phyloP scores from a whole-genome alignment of 2,329 filamentous ascomycete genomes.

The Alternaria sp. region DNA sequence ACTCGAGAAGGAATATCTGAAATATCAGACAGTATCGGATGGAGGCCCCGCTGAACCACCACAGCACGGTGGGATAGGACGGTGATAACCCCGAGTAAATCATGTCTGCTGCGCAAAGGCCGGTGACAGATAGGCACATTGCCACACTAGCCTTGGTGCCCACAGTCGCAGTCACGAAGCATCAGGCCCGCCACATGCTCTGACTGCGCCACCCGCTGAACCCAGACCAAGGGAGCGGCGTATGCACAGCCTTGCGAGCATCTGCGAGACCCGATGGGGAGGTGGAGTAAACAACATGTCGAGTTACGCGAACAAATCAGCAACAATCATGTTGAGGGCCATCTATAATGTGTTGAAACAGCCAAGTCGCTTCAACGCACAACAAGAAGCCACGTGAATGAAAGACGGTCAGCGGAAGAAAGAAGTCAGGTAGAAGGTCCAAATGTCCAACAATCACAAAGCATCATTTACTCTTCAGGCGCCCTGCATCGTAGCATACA shows the following conservation, averaged over 20 bases:
- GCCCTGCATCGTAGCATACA: not conserved
- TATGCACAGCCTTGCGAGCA: constrained; percentile 18
- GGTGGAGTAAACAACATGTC: not conserved
- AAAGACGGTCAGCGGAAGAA: not conserved
- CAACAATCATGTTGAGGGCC: not conserved
- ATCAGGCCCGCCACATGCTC: constrained; percentile 17
- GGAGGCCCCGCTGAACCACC: constrained; percentile 40
- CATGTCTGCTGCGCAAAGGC: constrained; percentile 6
- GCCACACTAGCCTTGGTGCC: not conserved
- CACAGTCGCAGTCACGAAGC: constrained; percentile 9
- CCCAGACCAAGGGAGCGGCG: constrained; percentile 13
- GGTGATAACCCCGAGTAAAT: constrained; percentile 7
- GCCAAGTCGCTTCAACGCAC: not conserved
- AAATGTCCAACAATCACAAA: constrained; percentile 1
- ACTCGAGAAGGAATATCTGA: constrained; percentile 88
- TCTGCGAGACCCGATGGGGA: not conserved
- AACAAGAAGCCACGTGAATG: not conserved
- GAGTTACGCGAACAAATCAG: constrained; percentile 1
- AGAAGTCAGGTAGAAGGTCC: not conserved
- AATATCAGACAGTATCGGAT: constrained; percentile 78
- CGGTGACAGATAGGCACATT: constrained; percentile 12
- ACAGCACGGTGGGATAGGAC: constrained; percentile 27
- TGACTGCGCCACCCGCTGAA: constrained; percentile 24
- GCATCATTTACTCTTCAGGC: constrained; percentile 9
- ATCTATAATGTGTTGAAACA: not conserved